Percentiles rank a stretch among this genome's conserved stretches.
These are phyloP conservation scores for Plantago elongata DNA, from an alignment of 257 asterid species.

Conservation along the genomic window DNA sequence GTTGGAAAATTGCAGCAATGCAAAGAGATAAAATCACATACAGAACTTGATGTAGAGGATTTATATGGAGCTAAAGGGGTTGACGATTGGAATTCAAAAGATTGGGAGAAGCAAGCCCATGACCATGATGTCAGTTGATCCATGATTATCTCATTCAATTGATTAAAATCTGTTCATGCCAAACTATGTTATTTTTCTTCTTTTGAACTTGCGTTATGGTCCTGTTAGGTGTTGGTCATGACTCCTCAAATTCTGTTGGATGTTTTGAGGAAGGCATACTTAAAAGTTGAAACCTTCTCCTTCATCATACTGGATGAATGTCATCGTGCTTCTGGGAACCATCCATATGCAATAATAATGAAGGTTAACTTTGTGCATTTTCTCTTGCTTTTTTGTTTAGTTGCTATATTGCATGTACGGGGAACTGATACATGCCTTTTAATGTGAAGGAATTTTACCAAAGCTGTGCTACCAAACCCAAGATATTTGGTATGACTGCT, in stretches of 20 bases:
- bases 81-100: constrained; percentile 53
- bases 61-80: constrained; percentile 72
- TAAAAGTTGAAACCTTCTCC: constrained; percentile 44
- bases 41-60: constrained; percentile 60
- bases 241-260: constrained; percentile 85
- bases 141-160: neutral
- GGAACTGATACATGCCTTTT: constrained; percentile 17
- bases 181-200: neutral
- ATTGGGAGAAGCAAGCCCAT: constrained; percentile 54
- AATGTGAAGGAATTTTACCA: constrained; percentile 68
- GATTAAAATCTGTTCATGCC: no score
- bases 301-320: constrained; percentile 78
- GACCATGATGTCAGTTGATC: constrained; percentile 59
- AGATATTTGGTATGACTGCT: constrained; percentile 78
- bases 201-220: constrained; percentile 5
- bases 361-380: constrained; percentile 38
- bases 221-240: constrained; percentile 74
- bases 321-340: constrained; percentile 74
- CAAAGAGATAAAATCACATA: constrained; percentile 49
- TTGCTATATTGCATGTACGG: neutral
- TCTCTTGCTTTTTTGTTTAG: neutral
- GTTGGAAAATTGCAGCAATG: constrained; percentile 47
- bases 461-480: constrained; percentile 40
- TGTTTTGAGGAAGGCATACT: constrained; percentile 57
- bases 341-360: constrained; percentile 80